Evolutionary conservation across 1,284 basidiomycete species (phyloP).

Genomic region (Hymenochaete sp.): DNA sequence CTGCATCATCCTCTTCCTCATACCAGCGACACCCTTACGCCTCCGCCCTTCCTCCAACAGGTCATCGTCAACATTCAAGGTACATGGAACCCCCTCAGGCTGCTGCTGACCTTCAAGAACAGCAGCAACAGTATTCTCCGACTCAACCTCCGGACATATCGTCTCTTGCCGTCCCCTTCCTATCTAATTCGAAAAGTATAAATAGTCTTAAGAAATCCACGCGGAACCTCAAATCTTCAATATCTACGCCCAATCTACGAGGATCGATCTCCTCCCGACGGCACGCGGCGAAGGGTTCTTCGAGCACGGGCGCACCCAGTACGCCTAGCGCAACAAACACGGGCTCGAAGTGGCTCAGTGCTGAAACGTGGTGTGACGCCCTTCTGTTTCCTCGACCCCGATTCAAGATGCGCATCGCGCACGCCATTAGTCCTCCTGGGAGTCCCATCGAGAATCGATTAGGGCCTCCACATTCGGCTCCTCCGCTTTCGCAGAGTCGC

Average conservation of each 20-base stretch:
- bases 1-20: background rate
- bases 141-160: slow-evolving; percentile 2
- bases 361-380: slow-evolving; percentile 74
- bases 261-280: too few species aligned
- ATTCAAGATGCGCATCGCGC: slow-evolving; percentile 38
- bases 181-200: slow-evolving; percentile 22
- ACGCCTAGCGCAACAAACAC: slow-evolving; percentile 12
- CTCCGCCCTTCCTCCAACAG: slow-evolving; percentile 30
- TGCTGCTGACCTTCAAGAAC: too few species aligned
- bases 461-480: slow-evolving; percentile 13
- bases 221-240: slow-evolving; percentile 37
- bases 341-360: slow-evolving; percentile 50
- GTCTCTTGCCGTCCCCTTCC: slow-evolving; percentile 12
- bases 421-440: slow-evolving; percentile 41
- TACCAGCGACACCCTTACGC: slow-evolving; percentile 36
- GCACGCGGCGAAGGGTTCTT: slow-evolving; percentile 15
- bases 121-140: slow-evolving; percentile 15
- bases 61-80: slow-evolving; percentile 13
- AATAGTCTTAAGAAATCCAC: slow-evolving; percentile 9
- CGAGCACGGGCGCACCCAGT: slow-evolving; percentile 13
- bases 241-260: slow-evolving; percentile 57
- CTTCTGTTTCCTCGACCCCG: slow-evolving; percentile 64
- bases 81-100: slow-evolving; percentile 21
- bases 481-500: slow-evolving; percentile 7
- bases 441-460: slow-evolving; percentile 35